phyloP scores from a whole-genome alignment of 257 asterid species.

The Rubia yunnanensis region DNA sequence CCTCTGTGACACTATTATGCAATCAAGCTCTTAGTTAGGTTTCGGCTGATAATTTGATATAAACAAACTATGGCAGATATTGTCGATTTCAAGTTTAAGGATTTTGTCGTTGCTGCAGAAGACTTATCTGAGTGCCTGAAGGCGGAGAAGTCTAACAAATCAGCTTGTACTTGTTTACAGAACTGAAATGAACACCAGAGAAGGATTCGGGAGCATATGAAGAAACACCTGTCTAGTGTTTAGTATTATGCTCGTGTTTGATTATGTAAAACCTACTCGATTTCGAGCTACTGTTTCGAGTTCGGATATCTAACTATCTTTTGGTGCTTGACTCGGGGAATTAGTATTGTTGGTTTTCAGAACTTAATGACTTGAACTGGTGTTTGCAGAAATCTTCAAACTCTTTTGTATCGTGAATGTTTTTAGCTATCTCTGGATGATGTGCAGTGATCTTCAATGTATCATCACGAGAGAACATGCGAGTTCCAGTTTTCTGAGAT shows the following conservation, averaged over 20 bases:
- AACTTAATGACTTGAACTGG: not conserved
- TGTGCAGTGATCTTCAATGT: no score
- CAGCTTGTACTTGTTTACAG: slow-evolving; percentile 80
- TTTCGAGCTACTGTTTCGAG: not conserved
- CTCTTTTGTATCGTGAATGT: not conserved
- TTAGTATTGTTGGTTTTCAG: not conserved
- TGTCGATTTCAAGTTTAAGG: slow-evolving; percentile 89
- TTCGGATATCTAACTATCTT: not conserved
- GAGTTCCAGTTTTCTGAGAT: no score
- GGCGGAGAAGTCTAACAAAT: slow-evolving; percentile 75
- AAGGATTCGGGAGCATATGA: slow-evolving; percentile 33
- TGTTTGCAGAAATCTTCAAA: not conserved
- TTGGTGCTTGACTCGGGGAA: slow-evolving; percentile 1
- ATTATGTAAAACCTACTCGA: not conserved
- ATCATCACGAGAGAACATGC: no score
- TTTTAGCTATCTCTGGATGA: not conserved
- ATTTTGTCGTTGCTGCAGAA: slow-evolving; percentile 76
- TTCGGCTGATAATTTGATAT: not conserved
- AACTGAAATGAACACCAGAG: slow-evolving; percentile 24
- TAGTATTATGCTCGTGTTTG: slow-evolving; percentile 4
- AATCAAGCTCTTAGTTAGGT: not conserved
- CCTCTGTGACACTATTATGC: not conserved
- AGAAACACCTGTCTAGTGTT: slow-evolving; percentile 22
- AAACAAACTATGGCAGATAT: slow-evolving; percentile 64
- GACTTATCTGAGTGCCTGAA: slow-evolving; percentile 82